phyloP scores from a whole-genome alignment of 768 basidiomycete species.

The Kwoniella newhampshirensis region DNA sequence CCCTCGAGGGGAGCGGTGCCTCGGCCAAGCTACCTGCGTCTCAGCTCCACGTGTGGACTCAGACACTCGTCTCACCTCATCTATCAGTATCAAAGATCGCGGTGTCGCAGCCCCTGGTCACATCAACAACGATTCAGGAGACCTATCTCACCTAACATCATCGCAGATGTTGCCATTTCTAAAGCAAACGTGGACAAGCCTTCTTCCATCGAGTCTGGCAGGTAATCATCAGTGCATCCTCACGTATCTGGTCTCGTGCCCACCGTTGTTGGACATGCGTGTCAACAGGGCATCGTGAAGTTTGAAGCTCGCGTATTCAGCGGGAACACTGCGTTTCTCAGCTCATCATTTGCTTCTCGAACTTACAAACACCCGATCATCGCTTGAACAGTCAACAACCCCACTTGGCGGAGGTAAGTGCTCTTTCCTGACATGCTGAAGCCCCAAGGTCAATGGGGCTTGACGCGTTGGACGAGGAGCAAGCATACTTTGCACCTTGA shows the following conservation, averaged over 20 bases:
- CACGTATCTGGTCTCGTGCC: slow-evolving; percentile 4
- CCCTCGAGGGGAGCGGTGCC: slow-evolving; percentile 76
- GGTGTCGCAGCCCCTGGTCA: slow-evolving; percentile 64
- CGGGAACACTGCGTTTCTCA: slow-evolving; percentile 63
- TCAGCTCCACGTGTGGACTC: slow-evolving; percentile 5
- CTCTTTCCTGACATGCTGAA: slow-evolving; percentile 84
- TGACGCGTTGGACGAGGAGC: not conserved
- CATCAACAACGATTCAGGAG: not conserved
- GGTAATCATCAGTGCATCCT: too few species aligned
- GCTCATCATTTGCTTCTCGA: not conserved
- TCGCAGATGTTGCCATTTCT: slow-evolving; percentile 88
- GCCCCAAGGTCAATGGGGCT: not conserved
- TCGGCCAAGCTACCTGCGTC: slow-evolving; percentile 65
- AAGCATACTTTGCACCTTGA: slow-evolving; percentile 65
- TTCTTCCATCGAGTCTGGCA: slow-evolving; percentile 84
- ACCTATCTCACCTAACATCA: slow-evolving; percentile 74
- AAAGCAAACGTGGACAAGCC: slow-evolving; percentile 90
- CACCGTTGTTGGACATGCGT: slow-evolving; percentile 79
- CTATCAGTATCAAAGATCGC: slow-evolving; percentile 73
- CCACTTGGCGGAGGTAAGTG: slow-evolving; percentile 86
- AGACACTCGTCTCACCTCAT: slow-evolving; percentile 60
- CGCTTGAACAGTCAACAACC: slow-evolving; percentile 77
- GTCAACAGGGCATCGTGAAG: slow-evolving; percentile 80
- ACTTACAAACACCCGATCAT: slow-evolving; percentile 76
- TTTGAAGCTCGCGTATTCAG: slow-evolving; percentile 89